Conservation (phyloP, 805 yeast species). For the Ogataea kodamae region DNA sequence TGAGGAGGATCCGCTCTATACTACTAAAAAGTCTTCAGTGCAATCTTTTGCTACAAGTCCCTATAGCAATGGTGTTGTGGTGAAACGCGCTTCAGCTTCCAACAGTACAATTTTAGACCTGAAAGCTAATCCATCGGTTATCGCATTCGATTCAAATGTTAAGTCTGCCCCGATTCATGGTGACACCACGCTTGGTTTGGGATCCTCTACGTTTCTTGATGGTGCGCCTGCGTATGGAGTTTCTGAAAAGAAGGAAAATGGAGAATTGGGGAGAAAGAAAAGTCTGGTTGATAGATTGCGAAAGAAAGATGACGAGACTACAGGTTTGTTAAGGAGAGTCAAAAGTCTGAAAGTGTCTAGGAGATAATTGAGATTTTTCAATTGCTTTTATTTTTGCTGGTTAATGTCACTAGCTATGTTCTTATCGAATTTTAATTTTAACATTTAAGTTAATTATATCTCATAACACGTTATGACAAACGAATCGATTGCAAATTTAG, state of each 20-base stretch:
- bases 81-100: slow-evolving; percentile 28
- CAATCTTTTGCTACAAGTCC: slow-evolving; percentile 21
- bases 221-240: slow-evolving; percentile 81
- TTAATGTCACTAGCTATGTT: too few relatives aligned
- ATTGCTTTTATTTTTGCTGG: background rate
- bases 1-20: slow-evolving; percentile 43
- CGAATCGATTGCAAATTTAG: too few relatives aligned
- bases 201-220: slow-evolving; percentile 87
- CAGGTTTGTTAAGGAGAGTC: slow-evolving; percentile 75
- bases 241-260: slow-evolving; percentile 39
- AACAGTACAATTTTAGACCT: slow-evolving; percentile 31
- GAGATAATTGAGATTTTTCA: background rate
- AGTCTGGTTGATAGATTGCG: slow-evolving; percentile 70
- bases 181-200: slow-evolving; percentile 79
- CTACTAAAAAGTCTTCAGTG: slow-evolving; percentile 18
- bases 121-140: slow-evolving; percentile 49
- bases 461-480: too few relatives aligned
- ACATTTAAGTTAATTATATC: too few relatives aligned
- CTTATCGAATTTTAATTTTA: too few relatives aligned
- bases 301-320: slow-evolving; percentile 28
- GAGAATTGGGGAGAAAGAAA: slow-evolving; percentile 73
- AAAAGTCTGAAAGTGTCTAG: slow-evolving; percentile 78
- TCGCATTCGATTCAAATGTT: slow-evolving; percentile 66
- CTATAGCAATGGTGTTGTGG: slow-evolving; percentile 32
- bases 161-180: slow-evolving; percentile 82